phyloP scores from a whole-genome alignment of 257 asterid species.

The Haberlea rhodopensis region DNA sequence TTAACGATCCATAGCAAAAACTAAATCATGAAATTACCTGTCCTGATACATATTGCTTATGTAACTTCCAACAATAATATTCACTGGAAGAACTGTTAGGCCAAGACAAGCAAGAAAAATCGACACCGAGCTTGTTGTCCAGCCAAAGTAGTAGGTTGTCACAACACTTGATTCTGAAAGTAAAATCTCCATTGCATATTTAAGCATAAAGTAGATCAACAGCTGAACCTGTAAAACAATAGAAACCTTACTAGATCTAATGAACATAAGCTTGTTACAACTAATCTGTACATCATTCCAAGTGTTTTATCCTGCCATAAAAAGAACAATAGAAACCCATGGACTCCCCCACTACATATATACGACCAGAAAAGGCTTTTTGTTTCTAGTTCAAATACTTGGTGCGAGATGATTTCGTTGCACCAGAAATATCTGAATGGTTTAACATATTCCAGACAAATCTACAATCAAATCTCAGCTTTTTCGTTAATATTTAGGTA shows the following conservation, averaged over 20 bases:
- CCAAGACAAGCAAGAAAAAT: constrained; percentile 91
- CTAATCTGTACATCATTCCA: not conserved
- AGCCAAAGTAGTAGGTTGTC: constrained; percentile 77
- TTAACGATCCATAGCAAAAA: constrained; percentile 11
- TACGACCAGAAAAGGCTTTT: not conserved
- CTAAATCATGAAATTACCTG: constrained; percentile 51
- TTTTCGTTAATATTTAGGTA: not conserved
- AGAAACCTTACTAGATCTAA: constrained; percentile 18
- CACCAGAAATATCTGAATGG: not conserved
- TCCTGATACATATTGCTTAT: constrained; percentile 94
- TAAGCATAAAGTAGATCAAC: constrained; percentile 96
- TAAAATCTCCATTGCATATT: constrained; percentile 91
- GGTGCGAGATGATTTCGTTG: not conserved
- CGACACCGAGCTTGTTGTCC: constrained; percentile 89
- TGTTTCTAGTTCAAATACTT: not conserved
- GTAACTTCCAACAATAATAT: constrained; percentile 83
- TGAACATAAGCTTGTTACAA: constrained; percentile 9
- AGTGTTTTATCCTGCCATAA: not conserved
- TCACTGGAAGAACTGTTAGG: constrained; percentile 88
- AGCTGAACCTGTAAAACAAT: constrained; percentile 76
- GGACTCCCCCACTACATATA: not conserved
- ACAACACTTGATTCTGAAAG: constrained; percentile 96
- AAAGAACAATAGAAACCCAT: no score
- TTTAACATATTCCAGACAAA: not conserved
- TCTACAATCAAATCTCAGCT: not conserved